A percentile compares a stretch with the other conserved stretches of the same genome.
Conservation (phyloP, 75 land plant genomes). For the Larix kaempferi region DNA sequence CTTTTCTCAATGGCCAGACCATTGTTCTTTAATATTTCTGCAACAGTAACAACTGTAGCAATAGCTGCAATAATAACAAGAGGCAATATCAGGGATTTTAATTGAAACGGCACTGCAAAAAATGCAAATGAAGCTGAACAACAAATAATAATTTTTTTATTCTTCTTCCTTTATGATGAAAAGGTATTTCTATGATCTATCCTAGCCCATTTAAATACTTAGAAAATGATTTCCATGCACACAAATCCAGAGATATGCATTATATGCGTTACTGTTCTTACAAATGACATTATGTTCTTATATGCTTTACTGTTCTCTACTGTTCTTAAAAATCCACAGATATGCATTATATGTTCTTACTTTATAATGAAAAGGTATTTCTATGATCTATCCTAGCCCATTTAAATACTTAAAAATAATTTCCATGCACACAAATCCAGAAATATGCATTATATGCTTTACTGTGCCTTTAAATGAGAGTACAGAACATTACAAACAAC, state of each 20-base stretch:
- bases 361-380: too few species aligned
- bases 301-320: too few species aligned
- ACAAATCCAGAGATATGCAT: background rate
- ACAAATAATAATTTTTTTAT: background rate
- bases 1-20: slow-evolving; percentile 62
- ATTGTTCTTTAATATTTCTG: slow-evolving; percentile 67
- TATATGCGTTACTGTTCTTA: background rate
- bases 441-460: background rate
- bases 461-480: background rate
- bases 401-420: too few species aligned
- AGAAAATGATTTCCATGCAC: too few species aligned
- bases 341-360: too few species aligned
- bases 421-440: background rate
- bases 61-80: slow-evolving; percentile 38
- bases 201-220: too few species aligned
- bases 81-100: background rate
- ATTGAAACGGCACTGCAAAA: background rate
- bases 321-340: too few species aligned
- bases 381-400: too few species aligned
- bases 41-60: slow-evolving; percentile 60
- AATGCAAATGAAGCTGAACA: background rate
- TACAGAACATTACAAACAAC: background rate
- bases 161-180: too few species aligned
- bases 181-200: too few species aligned
- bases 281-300: too few species aligned